phyloP scores from a whole-genome alignment of 1,139 yeast genomes.

The Pichia sp. region DNA sequence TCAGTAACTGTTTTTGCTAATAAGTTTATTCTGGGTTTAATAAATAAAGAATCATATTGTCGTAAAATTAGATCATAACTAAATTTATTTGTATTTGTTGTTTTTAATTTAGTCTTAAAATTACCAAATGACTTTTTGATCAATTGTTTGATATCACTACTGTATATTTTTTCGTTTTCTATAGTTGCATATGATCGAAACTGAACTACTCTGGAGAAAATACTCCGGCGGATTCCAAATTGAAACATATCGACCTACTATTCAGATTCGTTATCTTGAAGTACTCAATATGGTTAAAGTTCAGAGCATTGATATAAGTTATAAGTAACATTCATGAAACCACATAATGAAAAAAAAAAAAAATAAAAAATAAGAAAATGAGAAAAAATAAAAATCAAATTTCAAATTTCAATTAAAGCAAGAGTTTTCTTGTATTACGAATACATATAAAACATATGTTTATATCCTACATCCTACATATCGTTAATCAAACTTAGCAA shows the following conservation, averaged over 20 bases:
- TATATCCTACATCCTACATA: no score
- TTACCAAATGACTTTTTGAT: conserved; percentile 12
- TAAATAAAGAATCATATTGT: conserved; percentile 10
- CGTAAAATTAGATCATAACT: conserved; percentile 11
- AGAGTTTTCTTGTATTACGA: no score
- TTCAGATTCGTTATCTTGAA: no score
- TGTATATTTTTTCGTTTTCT: conserved; percentile 1
- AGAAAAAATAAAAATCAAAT: no score
- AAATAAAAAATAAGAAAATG: no score
- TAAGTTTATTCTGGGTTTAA: conserved; percentile 7
- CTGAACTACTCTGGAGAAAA: background rate
- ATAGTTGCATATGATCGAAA: conserved; percentile 8
- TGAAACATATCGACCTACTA: background rate
- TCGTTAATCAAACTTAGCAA: conserved; percentile 12
- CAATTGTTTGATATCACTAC: conserved; percentile 9
- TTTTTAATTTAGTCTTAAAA: conserved; percentile 12
- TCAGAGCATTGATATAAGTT: no score
- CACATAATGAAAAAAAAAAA: no score
- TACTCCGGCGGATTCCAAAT: background rate
- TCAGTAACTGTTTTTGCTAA: conserved; percentile 5
- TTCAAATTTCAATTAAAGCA: no score
- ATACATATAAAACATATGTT: no score
- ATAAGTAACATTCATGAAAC: no score
- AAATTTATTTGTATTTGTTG: conserved; percentile 4
- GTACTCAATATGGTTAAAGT: no score